A percentile compares a stretch with the other conserved stretches of the same genome.
phyloP scores from a whole-genome alignment of 192 early-diverging fungal genomes.

The Rhizophagus prolifer region DNA sequence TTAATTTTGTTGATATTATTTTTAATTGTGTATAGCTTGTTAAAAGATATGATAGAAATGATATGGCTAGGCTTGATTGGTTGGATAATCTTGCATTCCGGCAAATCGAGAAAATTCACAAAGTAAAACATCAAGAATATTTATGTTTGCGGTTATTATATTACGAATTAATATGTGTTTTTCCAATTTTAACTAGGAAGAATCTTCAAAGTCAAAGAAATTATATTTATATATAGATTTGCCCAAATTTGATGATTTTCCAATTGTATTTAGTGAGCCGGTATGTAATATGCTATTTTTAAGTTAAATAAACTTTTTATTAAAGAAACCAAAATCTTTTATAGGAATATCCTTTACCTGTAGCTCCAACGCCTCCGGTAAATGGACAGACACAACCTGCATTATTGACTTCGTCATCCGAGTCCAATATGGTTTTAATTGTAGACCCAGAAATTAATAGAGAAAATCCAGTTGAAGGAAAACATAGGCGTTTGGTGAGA shows the following conservation, averaged over 20 bases:
- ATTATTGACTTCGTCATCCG: slow-evolving; percentile 19
- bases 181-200: slow-evolving; percentile 41
- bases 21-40: slow-evolving; percentile 47
- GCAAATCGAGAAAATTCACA: slow-evolving; percentile 81
- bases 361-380: not conserved
- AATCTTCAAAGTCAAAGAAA: slow-evolving; percentile 52
- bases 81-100: slow-evolving; percentile 88
- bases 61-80: slow-evolving; percentile 87
- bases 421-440: slow-evolving; percentile 46
- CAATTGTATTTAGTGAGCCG: slow-evolving; percentile 86
- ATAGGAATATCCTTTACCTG: slow-evolving; percentile 59
- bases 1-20: not conserved
- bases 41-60: slow-evolving; percentile 84
- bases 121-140: slow-evolving; percentile 39
- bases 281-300: slow-evolving; percentile 44
- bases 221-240: slow-evolving; percentile 85
- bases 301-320: slow-evolving; percentile 12
- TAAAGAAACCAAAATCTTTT: not conserved
- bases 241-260: slow-evolving; percentile 97
- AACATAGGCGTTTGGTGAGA: slow-evolving; percentile 86
- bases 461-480: slow-evolving; percentile 95
- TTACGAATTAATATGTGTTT: not conserved
- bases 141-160: not conserved
- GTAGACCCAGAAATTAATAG: slow-evolving; percentile 81
- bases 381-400: not conserved